Evolutionary conservation across 164 flowering plant genomes (phyloP), one percentile per base, ranked within the genome.

Genomic region (Kingdonia uniflora): DNA sequence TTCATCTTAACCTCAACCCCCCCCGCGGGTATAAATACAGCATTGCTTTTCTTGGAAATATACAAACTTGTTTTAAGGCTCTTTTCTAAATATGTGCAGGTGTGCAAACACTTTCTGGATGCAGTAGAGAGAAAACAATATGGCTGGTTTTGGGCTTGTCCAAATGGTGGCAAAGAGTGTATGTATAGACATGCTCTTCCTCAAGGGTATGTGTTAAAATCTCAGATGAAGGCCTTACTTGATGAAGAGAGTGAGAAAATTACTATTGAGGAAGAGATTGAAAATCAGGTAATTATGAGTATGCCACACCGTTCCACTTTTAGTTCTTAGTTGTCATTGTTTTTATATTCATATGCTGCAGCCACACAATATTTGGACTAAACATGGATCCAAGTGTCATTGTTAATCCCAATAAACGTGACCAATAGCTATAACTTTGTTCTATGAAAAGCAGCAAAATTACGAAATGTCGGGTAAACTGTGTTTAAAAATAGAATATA

Each of bases 111-210:
- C 76, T 92, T 92, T 63, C 57, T 88, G 71, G 99, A 92, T 10
- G 99, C 99, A 59, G 99, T 92, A 59, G 99, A 92, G 69, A 92
- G 79, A 77, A 92, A 92, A 66, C 99, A 92, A 51, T 88, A 92
- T 76, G 99, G 99, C 35, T 92, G 97, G 96, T 88, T 92, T 55
- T 92, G 98, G 98, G 80, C 40, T 49, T 92, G 99, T 63, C 99
- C 99, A 45, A 92, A 88, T 76, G 99, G 97, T 58, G 77, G 80
- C 20, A 84, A 79, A 74, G 82, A 78, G 1, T 92, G 98, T 52
- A 84, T 76, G 51, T 92, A 92, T 60, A 80, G 98, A 56, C 98
- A n/a, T n/a, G 96, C 98, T 55, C 95, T 92, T 68, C 98, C 98
- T 53, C 91, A 91, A 1, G 96, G 98, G 52, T 92, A 88, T 70